phyloP scores from a whole-genome alignment of 2,329 filamentous ascomycete genomes.

The Colletotrichum spaethianum region DNA sequence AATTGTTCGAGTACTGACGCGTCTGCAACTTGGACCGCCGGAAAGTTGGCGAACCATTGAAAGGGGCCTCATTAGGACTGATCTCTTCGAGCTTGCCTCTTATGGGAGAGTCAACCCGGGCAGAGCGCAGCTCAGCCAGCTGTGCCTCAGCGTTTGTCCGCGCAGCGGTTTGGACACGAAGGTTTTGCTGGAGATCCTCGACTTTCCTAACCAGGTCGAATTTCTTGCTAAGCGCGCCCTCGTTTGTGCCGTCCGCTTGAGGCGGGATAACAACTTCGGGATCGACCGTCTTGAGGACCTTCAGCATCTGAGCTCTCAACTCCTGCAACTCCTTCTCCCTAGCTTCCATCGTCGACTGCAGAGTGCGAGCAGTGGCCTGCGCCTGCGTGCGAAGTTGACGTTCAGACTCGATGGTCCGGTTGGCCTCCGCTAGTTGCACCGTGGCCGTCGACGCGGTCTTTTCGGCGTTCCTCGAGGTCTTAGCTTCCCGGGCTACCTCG shows the following conservation, averaged over 20 bases:
- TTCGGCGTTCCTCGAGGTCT: slow-evolving; percentile 90
- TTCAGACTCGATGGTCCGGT: slow-evolving; percentile 91
- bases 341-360: slow-evolving; percentile 84
- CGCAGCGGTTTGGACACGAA: slow-evolving; percentile 86
- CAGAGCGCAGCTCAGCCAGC: slow-evolving; percentile 81
- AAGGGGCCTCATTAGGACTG: slow-evolving; percentile 83
- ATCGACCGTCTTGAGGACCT: slow-evolving; percentile 89
- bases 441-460: slow-evolving; percentile 86
- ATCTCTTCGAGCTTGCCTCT: slow-evolving; percentile 89
- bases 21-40: slow-evolving; percentile 68
- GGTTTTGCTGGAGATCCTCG: slow-evolving; percentile 88
- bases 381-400: slow-evolving; percentile 87
- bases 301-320: slow-evolving; percentile 83
- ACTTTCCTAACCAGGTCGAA: slow-evolving; percentile 91
- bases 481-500: slow-evolving; percentile 90
- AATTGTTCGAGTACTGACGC: slow-evolving; percentile 78
- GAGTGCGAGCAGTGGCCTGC: slow-evolving; percentile 85
- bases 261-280: slow-evolving; percentile 77
- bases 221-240: slow-evolving; percentile 75
- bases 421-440: slow-evolving; percentile 88
- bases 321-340: slow-evolving; percentile 86
- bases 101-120: slow-evolving; percentile 76
- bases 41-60: slow-evolving; percentile 81
- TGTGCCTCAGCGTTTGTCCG: slow-evolving; percentile 87
- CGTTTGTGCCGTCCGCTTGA: slow-evolving; percentile 71